Evolutionary conservation across 2,329 filamentous ascomycete genomes (phyloP), one percentile per base, ranked within the genome.

Genomic region (Lachnellula willkommii): DNA sequence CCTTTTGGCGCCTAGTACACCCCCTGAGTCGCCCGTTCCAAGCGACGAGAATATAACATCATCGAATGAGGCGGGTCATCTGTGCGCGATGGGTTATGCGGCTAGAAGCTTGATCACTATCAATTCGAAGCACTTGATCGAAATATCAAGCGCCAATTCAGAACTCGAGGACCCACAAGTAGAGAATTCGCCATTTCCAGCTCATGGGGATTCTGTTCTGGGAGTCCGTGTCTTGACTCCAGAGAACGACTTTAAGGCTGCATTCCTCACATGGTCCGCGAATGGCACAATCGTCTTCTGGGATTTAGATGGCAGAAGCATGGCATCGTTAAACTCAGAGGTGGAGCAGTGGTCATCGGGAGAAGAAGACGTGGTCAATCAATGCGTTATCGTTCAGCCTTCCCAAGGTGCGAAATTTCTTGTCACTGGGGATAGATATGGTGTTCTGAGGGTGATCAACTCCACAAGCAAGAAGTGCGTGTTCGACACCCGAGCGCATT

Each of bases 251-350:
- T 73, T 83, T 24, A 77, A 81, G 22, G 85, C 90, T 1, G 81
- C 85, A 8, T 96, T 97, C 67, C 85, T 92, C 61, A 96, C 92
- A 0, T 99, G 92, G 89, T 92, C 93, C 2, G 83, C 81, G 22
- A 85, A 85, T 51, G 94, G 94, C 5, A 84, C 81, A 15, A 80
- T 97, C 50, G 82, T 89, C 24, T 88, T 95, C 63, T 99, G 94
- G 94, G 82, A 85, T 63, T 70, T 84, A 14, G 79, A 89, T 49
- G 94, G 93, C 22, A 79, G 77, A 52, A 82, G 86, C 59, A 84
- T 82, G 63, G 78, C 79, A 15, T 82, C 82, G 1, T 75, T 90
- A 37, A 75, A 81, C 42, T 79, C 95, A 12, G 79, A 85, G 4
- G 74, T 96, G 5, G 90, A 95, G 57, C 83, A 87, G 58, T 67